A percentile compares a stretch with the other conserved stretches of the same genome.
Conservation (phyloP, 2,329 filamentous ascomycete species). For the Aureobasidium sp. region DNA sequence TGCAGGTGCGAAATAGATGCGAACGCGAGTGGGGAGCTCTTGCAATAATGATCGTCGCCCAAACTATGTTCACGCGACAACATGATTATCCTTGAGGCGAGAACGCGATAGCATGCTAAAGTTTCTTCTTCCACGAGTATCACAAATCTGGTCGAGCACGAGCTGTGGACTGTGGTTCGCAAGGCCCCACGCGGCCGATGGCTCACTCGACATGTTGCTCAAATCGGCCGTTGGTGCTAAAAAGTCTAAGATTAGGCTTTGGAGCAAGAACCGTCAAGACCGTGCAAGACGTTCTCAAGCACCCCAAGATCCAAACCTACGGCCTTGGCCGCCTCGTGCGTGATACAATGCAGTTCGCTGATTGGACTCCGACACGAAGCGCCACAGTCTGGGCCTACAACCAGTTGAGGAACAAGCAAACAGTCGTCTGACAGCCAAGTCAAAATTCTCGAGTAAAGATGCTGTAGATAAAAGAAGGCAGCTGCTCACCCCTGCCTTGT, state of each 20-base stretch:
- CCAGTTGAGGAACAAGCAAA: slow-evolving; percentile 12
- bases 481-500: slow-evolving; percentile 2
- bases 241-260: slow-evolving; percentile 11
- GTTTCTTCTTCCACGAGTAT: not conserved
- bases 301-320: slow-evolving; percentile 7
- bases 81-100: not conserved
- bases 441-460: slow-evolving; percentile 1
- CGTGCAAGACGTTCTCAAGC: slow-evolving; percentile 13
- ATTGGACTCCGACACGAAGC: slow-evolving; percentile 2
- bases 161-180: not conserved
- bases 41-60: not conserved
- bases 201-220: slow-evolving; percentile 11
- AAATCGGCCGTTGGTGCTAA: slow-evolving; percentile 9
- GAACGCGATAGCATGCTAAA: not conserved
- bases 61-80: not conserved
- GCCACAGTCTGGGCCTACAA: slow-evolving; percentile 12
- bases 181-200: not conserved
- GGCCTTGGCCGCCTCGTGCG: slow-evolving; percentile 9
- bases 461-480: slow-evolving; percentile 11
- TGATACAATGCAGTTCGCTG: not conserved
- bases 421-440: slow-evolving; percentile 13
- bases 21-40: not conserved
- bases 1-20: not conserved
- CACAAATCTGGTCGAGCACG: not conserved
- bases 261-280: slow-evolving; percentile 13